These are phyloP conservation scores for Copromyces sp. DNA, from an alignment of 495 filamentous ascomycete species.

Conservation along the genomic window DNA sequence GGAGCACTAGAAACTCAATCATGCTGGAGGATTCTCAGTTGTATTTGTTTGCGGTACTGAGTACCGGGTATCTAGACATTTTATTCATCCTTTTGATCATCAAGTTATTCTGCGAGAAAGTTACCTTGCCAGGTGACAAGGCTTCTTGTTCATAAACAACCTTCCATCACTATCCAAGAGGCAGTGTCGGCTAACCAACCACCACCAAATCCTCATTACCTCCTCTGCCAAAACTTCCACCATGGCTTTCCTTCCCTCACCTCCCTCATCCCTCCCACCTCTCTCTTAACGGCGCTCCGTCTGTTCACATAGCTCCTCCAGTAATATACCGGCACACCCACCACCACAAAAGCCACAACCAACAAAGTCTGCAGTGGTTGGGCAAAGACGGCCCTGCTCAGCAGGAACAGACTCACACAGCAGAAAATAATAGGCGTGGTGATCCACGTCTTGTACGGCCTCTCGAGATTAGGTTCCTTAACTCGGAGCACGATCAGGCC, in stretches of 20 bases:
- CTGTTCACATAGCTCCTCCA: constrained; percentile 54
- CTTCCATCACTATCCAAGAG: not conserved
- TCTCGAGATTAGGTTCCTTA: constrained; percentile 75
- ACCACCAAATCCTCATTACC: constrained; percentile 1
- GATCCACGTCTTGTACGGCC: constrained; percentile 93
- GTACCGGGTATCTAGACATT: not conserved
- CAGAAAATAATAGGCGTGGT: constrained; percentile 95
- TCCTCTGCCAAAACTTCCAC: constrained; percentile 39
- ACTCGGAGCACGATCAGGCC: constrained; percentile 85
- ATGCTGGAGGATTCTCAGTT: not conserved
- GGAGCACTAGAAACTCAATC: not conserved
- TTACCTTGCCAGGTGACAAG: not conserved
- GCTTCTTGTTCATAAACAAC: not conserved
- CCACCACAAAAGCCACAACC: constrained; percentile 72
- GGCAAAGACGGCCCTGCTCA: constrained; percentile 78
- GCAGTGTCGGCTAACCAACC: not conserved
- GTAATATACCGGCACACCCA: constrained; percentile 78
- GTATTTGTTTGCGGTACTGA: not conserved
- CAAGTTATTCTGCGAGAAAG: not conserved
- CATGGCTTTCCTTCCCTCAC: constrained; percentile 10
- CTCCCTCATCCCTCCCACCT: constrained; percentile 8
- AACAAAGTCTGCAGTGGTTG: constrained; percentile 82
- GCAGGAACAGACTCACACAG: constrained; percentile 88
- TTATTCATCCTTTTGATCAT: not conserved
- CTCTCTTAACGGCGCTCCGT: constrained; percentile 20